A percentile compares a stretch with the other conserved stretches of the same genome.
These are phyloP conservation scores for Trametopsis cervina DNA, from an alignment of 768 basidiomycete genomes.

Conservation along the genomic window DNA sequence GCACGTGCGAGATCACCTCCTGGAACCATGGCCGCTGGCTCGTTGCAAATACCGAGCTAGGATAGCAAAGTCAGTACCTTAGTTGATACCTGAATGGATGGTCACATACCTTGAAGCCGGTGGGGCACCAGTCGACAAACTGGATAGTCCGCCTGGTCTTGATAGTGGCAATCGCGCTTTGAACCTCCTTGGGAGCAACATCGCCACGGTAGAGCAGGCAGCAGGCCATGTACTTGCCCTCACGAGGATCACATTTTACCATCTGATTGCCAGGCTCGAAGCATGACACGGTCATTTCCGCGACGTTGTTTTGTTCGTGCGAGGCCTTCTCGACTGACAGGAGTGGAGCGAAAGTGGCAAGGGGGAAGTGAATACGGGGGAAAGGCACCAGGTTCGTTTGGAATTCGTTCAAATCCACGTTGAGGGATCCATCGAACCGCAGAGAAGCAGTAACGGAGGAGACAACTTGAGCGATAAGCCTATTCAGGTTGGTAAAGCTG, in stretches of 20 bases:
- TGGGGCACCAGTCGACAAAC: constrained; percentile 76
- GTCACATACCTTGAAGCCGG: constrained; percentile 51
- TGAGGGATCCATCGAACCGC: constrained; percentile 60
- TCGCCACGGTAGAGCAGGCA: constrained; percentile 70
- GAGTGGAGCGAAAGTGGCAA: constrained; percentile 61
- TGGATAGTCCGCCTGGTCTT: constrained; percentile 76
- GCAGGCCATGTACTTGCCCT: constrained; percentile 78
- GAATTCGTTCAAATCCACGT: constrained; percentile 68
- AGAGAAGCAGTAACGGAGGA: constrained; percentile 51
- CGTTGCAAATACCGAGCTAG: constrained; percentile 65
- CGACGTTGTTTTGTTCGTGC: constrained; percentile 64
- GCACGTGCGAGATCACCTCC: constrained; percentile 74
- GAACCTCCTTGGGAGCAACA: constrained; percentile 73
- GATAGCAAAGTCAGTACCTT: not conserved
- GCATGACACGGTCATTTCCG: constrained; percentile 67
- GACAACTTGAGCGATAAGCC: constrained; percentile 97
- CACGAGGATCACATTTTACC: constrained; percentile 74
- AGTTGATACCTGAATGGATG: not conserved
- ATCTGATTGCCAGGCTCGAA: constrained; percentile 76
- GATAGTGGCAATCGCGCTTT: constrained; percentile 64
- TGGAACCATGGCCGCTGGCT: constrained; percentile 66
- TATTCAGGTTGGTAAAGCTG: constrained; percentile 89
- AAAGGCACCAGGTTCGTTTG: constrained; percentile 64
- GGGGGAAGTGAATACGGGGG: constrained; percentile 64
- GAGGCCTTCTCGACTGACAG: constrained; percentile 54